Percentiles rank a stretch among this genome's conserved stretches.
phyloP scores from a whole-genome alignment of 148 eudicot species.

The Polygonum maritimum region DNA sequence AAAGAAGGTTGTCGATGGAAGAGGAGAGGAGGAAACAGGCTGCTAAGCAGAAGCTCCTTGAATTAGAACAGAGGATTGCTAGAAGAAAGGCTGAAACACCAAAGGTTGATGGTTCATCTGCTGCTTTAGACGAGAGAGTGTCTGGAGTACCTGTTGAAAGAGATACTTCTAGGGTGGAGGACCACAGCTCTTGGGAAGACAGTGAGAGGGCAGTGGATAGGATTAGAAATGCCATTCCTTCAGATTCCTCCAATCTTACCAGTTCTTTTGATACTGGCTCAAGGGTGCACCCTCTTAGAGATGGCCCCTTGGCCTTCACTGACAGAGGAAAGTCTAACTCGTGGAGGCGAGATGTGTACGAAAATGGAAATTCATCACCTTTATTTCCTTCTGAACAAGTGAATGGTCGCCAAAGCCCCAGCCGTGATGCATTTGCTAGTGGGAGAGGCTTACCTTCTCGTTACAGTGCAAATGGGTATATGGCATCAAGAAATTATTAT shows the following conservation, averaged over 20 bases:
- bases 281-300: slow-evolving; percentile 32
- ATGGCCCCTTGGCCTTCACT: slow-evolving; percentile 44
- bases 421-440: slow-evolving; percentile 43
- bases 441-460: slow-evolving; percentile 49
- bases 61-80: slow-evolving; percentile 84
- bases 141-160: slow-evolving; percentile 29
- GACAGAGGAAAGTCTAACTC: slow-evolving; percentile 63
- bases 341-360: slow-evolving; percentile 69
- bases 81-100: slow-evolving; percentile 46
- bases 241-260: slow-evolving; percentile 42
- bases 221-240: slow-evolving; percentile 49
- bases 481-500: slow-evolving; percentile 38
- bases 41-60: slow-evolving; percentile 88
- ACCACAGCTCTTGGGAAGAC: slow-evolving; percentile 79
- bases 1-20: slow-evolving; percentile 56
- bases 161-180: slow-evolving; percentile 34
- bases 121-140: slow-evolving; percentile 31
- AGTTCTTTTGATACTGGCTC: slow-evolving; percentile 48
- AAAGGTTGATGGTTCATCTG: slow-evolving; percentile 28
- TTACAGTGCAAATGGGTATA: slow-evolving; percentile 50
- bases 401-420: slow-evolving; percentile 48
- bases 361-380: slow-evolving; percentile 42
- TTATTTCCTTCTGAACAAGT: slow-evolving; percentile 44
- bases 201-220: slow-evolving; percentile 88
- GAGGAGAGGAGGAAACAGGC: slow-evolving; percentile 97